Percentiles rank a stretch among this genome's conserved stretches.
These are phyloP conservation scores for Gnaphalium uliginosum DNA, from an alignment of 129 eudicot genomes.

Conservation along the genomic window DNA sequence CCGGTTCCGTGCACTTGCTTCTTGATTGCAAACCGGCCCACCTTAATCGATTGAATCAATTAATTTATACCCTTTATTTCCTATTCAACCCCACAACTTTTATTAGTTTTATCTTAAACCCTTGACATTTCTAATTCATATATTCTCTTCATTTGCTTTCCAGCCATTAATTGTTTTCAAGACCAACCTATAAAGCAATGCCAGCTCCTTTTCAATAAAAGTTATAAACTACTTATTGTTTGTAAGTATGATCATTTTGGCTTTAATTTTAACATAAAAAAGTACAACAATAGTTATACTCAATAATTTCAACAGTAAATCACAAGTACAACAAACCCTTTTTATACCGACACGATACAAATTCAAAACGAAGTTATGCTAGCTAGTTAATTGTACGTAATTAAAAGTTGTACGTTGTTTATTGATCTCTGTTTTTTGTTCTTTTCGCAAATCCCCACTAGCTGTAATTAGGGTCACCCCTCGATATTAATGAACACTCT, in stretches of 20 bases:
- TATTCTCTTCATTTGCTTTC: slow-evolving; percentile 21
- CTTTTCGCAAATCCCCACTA: no score
- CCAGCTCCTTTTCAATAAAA: slow-evolving; percentile 2
- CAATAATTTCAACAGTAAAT: not conserved
- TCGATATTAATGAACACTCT: no score
- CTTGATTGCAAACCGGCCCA: slow-evolving; percentile 34
- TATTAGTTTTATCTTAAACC: slow-evolving; percentile 15
- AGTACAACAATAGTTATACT: not conserved
- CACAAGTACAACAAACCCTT: slow-evolving; percentile 3
- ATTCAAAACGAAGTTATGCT: not conserved
- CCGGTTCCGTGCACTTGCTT: slow-evolving; percentile 37
- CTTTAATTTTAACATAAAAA: not conserved
- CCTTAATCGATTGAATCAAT: slow-evolving; percentile 27
- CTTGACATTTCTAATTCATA: slow-evolving; percentile 16
- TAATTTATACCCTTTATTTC: not conserved
- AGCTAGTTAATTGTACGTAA: not conserved
- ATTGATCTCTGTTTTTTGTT: not conserved
- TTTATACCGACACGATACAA: not conserved
- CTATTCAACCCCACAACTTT: slow-evolving; percentile 14
- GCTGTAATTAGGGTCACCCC: no score
- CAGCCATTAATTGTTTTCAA: slow-evolving; percentile 18
- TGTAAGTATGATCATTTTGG: not conserved
- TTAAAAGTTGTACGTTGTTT: not conserved
- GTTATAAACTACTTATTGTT: not conserved
- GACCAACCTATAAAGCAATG: slow-evolving; percentile 9